Percentiles rank a stretch among this genome's conserved stretches.
Conservation (phyloP, 371 early-diverging fungal genomes). For the Thermomucor indicae-seudaticae region DNA sequence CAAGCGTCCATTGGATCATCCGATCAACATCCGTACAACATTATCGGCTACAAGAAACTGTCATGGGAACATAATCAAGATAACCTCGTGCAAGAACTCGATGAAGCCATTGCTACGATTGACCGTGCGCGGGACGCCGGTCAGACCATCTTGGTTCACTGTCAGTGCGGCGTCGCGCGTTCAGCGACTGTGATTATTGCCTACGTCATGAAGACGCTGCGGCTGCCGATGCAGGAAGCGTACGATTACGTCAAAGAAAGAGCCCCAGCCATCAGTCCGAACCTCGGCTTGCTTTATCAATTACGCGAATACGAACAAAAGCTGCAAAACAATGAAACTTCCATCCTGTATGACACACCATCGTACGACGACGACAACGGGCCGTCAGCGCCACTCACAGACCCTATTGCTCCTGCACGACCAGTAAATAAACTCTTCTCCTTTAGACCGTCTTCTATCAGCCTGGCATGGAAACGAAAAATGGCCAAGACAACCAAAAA, state of each 20-base stretch:
- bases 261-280: slow-evolving; percentile 76
- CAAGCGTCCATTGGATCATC: slow-evolving; percentile 3
- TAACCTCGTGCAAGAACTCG: slow-evolving; percentile 61
- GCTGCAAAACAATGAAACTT: neutral
- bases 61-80: slow-evolving; percentile 80
- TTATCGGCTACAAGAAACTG: slow-evolving; percentile 53
- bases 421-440: neutral
- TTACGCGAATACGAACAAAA: slow-evolving; percentile 68
- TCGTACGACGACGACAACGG: neutral
- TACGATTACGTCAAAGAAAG: slow-evolving; percentile 72
- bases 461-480: neutral
- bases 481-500: neutral
- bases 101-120: slow-evolving; percentile 66
- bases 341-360: neutral
- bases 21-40: neutral
- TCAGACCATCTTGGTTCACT: slow-evolving; percentile 76
- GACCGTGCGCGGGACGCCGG: slow-evolving; percentile 54
- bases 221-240: slow-evolving; percentile 62
- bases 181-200: slow-evolving; percentile 87
- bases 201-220: slow-evolving; percentile 74
- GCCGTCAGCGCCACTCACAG: neutral
- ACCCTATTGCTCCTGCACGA: neutral
- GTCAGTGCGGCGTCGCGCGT: slow-evolving; percentile 87
- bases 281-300: slow-evolving; percentile 75
- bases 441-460: neutral